Base-by-base conservation (phyloP, 352 stramenopile genomes). In the Aphanomyces stellatus region DNA sequence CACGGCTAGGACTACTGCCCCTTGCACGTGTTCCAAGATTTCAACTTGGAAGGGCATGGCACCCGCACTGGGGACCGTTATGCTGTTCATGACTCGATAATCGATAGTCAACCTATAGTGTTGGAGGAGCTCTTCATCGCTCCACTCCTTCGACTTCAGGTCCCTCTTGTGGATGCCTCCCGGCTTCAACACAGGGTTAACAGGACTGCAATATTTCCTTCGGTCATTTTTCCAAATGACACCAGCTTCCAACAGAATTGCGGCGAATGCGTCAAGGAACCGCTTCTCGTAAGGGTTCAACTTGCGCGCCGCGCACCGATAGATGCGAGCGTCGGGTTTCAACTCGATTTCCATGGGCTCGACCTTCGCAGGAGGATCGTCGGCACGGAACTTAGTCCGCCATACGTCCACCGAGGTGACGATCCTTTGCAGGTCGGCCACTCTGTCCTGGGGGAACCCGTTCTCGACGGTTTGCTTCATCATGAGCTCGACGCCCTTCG, bases 111-210 rank as follows among this genome's bases (percentile, higher is more conserved):
- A 19, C 17, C 53, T 27, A 62, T 41, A 62, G 3, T 62, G 27
- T 6, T 24, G 30, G 28, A 48, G 43, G 15, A 48, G n/a, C 13
- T 62, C 53, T 31, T 48, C 31, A 19, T 48, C n/a, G 8, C 3
- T 46, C 53, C 53, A 62, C 43, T 62, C 34, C 42, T 48, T 48
- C n/a, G 82, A 11, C 37, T 46, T 46, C 37, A 46, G 37, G 11
- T n/a, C 70, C 5, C 72, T 75, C 46, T 22, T 8, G 8, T 17
- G n/a, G n/a, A n/a, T 46, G 37, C 37, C 37, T 11, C 37, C n/a
- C 1, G 37, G 37, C 37, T 46, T 46, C 37, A 46, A n/a, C 13
- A 46, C 37, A 2, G 37, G 37, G 2, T 46, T 46, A 19, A 46
- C 37, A 46, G 37, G 37, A 19, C 37, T 46, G 37, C 37, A 46